Evolutionary conservation across 2,329 filamentous ascomycete genomes (phyloP).

Genomic region (Beauveria sp.): DNA sequence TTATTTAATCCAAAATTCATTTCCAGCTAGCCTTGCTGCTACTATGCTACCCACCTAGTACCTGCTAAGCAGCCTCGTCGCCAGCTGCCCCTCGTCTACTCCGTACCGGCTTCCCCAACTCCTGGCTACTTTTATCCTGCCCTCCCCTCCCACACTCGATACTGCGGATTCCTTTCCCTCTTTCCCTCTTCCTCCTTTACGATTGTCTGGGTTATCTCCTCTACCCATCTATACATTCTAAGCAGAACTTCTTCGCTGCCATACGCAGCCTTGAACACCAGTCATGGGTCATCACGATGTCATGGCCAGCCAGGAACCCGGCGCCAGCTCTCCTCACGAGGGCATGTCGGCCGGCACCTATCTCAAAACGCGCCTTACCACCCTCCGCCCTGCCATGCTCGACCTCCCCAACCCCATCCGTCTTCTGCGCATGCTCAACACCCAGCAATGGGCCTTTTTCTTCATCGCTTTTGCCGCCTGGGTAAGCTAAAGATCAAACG

Average conservation of each 20-base stretch:
- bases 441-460: conserved; percentile 49
- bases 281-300: conserved; percentile 9
- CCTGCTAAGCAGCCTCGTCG: not conserved
- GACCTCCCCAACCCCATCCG: conserved; percentile 45
- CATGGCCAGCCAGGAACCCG: conserved; percentile 17
- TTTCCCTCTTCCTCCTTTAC: not conserved
- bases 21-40: not conserved
- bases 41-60: not conserved
- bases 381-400: conserved; percentile 50
- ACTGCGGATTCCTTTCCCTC: not conserved
- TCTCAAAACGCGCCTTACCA: conserved; percentile 43
- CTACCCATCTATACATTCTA: too few relatives aligned
- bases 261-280: not conserved
- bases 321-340: conserved; percentile 35
- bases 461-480: conserved; percentile 47
- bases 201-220: too few relatives aligned
- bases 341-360: conserved; percentile 42
- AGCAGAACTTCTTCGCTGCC: not conserved
- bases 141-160: not conserved
- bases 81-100: not conserved
- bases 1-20: not conserved
- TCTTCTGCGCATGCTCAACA: conserved; percentile 39
- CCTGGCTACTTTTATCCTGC: not conserved
- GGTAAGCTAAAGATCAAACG: conserved; percentile 27
- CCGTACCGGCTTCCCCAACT: not conserved